Base-by-base conservation (phyloP, 2,329 filamentous ascomycete species). In the Aurifilum marmelostoma region DNA sequence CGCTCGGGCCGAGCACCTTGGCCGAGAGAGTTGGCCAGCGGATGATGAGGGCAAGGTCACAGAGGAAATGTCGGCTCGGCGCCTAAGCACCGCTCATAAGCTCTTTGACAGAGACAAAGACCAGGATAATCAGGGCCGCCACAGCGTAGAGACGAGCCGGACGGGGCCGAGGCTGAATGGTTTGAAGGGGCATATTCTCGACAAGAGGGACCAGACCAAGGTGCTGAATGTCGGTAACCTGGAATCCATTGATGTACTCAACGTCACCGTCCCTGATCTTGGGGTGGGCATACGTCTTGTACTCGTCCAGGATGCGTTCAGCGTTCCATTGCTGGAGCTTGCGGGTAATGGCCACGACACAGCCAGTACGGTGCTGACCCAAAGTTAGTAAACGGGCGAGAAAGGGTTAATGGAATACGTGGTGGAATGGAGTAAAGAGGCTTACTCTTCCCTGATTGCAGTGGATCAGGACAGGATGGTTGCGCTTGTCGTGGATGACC, bases 381-480 rank as follows among this genome's bases (percentile, higher is more conserved):
- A 2, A 50, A 18, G 63, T 75, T 39, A 73, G 70, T 47, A 9
- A 27, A 41, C 39, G 16, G 54, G 43, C 3, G 47, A 37, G 27
- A 29, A 39, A n/a, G n/a, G n/a, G n/a, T n/a, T n/a, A n/a, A n/a
- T n/a, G 24, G 29, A 14, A 68, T 58, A 16, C 60, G 65, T 56
- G 56, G 32, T 63, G 3, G 37, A 24, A 27, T 4, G 41, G 41
- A 59, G 16, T 18, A 21, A 14, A 24, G 11, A 67, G 24, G 75
- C 80, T 72, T 79, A 89, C 88, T 81, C 90, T 96, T 77, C 94
- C 94, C 74, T 97, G 94, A 77, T 97, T 97, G 85, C 94, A 97
- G 79, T 97, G 94, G 61, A 97, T 87, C 52, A 97, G 84, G 14
- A 97, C 80, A 0, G 94, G 94, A 73, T 96, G 89, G 72, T 97